A percentile compares a stretch with the other conserved stretches of the same genome.
These are phyloP conservation scores for Starmerella sp. DNA, from an alignment of 805 yeast genomes.

Conservation along the genomic window DNA sequence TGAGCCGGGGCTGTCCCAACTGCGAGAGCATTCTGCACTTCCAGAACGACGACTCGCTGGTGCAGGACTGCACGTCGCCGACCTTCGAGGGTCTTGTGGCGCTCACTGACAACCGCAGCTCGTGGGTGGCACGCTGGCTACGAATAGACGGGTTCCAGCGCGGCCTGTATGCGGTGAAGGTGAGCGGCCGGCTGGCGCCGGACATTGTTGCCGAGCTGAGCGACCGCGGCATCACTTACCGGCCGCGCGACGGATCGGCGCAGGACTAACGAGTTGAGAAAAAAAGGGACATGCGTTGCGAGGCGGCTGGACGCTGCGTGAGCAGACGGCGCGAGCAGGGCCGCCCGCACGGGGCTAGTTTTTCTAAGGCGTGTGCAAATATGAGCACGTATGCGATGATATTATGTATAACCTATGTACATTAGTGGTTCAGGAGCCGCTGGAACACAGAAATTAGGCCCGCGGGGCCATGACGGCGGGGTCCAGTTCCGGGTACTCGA, in stretches of 20 bases:
- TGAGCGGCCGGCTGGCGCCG: conserved; percentile 81
- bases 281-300: too few species aligned
- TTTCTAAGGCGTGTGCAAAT: neutral
- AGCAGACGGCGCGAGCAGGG: too few species aligned
- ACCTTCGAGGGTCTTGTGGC: conserved; percentile 92
- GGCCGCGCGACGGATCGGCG: conserved; percentile 82
- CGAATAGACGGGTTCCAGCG: conserved; percentile 79
- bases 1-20: conserved; percentile 87
- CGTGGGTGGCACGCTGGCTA: conserved; percentile 97
- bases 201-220: conserved; percentile 67
- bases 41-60: conserved; percentile 68
- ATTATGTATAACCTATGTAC: neutral
- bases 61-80: conserved; percentile 89
- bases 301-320: too few species aligned
- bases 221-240: conserved; percentile 64
- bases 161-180: conserved; percentile 88
- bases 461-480: neutral
- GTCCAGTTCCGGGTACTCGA: conserved; percentile 24
- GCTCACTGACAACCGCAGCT: conserved; percentile 65
- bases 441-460: too few species aligned
- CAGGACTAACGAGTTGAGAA: conserved; percentile 26
- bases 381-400: neutral
- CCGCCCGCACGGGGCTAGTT: too few species aligned
- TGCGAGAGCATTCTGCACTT: conserved; percentile 80
- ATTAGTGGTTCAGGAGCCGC: neutral